Evolutionary conservation across 2,329 filamentous ascomycete species (phyloP).

Genomic region (Xylariomycetidae sp.): DNA sequence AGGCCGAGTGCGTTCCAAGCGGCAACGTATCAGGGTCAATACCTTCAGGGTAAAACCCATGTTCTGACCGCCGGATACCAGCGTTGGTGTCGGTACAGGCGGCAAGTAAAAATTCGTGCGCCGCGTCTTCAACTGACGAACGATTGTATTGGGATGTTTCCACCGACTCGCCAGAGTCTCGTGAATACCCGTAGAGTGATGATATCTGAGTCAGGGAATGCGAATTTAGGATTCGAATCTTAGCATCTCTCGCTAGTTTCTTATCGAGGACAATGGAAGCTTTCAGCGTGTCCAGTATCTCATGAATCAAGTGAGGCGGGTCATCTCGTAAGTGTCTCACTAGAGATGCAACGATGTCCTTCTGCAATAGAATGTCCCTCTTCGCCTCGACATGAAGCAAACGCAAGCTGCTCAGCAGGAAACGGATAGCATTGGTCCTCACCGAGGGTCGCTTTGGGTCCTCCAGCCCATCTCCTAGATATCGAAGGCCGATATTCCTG

Average conservation of each 20-base stretch:
- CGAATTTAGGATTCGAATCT: conserved; percentile 71
- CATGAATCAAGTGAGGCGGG: conserved; percentile 66
- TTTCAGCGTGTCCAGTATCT: conserved; percentile 69
- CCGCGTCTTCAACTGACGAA: conserved; percentile 57
- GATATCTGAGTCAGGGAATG: conserved; percentile 69
- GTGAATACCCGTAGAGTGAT: conserved; percentile 62
- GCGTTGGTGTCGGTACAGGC: conserved; percentile 69
- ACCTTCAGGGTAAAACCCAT: conserved; percentile 78
- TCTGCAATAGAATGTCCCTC: conserved; percentile 76
- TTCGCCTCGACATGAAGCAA: conserved; percentile 75
- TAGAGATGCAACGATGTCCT: conserved; percentile 63
- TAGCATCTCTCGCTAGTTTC: conserved; percentile 66
- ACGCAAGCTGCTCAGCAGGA: conserved; percentile 74
- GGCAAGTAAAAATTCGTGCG: conserved; percentile 70
- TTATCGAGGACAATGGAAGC: conserved; percentile 69
- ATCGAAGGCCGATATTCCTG: conserved; percentile 71
- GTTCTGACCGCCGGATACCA: conserved; percentile 71
- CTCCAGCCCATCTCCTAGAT: conserved; percentile 54
- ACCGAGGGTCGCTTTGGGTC: conserved; percentile 70
- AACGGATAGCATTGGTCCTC: conserved; percentile 75
- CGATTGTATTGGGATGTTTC: conserved; percentile 35
- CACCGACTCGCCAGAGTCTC: conserved; percentile 30
- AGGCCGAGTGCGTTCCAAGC: conserved; percentile 36
- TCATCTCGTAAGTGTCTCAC: conserved; percentile 77
- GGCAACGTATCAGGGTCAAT: conserved; percentile 47